Percentiles rank a stretch among this genome's conserved stretches.
Conservation (phyloP, 176 grass and related monocot species). For the Rhynchospora pubera region DNA sequence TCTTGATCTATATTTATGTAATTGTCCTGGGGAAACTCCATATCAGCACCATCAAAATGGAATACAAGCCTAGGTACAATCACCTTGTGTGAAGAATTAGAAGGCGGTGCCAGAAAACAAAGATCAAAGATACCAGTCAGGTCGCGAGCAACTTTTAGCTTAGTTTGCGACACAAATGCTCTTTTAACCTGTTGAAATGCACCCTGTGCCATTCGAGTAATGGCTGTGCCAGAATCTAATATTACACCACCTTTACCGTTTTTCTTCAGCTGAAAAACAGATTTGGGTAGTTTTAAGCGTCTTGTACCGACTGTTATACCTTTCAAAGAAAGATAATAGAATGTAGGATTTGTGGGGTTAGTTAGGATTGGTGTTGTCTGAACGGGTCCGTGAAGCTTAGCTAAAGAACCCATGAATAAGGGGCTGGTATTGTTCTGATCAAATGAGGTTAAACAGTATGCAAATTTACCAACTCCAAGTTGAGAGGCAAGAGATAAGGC, state of each 20-base stretch:
- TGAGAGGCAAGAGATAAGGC: slow-evolving; percentile 51
- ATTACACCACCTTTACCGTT: slow-evolving; percentile 37
- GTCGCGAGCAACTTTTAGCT: slow-evolving; percentile 18
- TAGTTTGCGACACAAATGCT: slow-evolving; percentile 46
- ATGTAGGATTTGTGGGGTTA: slow-evolving; percentile 37
- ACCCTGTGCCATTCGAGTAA: slow-evolving; percentile 44
- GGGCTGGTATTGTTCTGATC: slow-evolving; percentile 49
- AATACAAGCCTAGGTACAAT: slow-evolving; percentile 53
- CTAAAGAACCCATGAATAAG: slow-evolving; percentile 55
- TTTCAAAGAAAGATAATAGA: slow-evolving; percentile 53
- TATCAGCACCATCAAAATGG: slow-evolving; percentile 79
- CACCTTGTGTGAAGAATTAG: slow-evolving; percentile 22
- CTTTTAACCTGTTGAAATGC: slow-evolving; percentile 52
- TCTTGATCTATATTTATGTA: slow-evolving; percentile 45
- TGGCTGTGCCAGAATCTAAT: slow-evolving; percentile 69
- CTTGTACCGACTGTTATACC: slow-evolving; percentile 51
- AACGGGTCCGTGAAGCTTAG: slow-evolving; percentile 21
- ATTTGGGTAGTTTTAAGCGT: slow-evolving; percentile 31
- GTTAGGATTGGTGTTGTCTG: slow-evolving; percentile 34
- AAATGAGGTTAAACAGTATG: slow-evolving; percentile 78
- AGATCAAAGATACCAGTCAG: slow-evolving; percentile 40
- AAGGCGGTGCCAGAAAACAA: slow-evolving; percentile 43
- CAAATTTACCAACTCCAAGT: slow-evolving; percentile 46
- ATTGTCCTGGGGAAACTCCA: slow-evolving; percentile 53
- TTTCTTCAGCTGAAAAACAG: slow-evolving; percentile 7